A percentile compares a stretch with the other conserved stretches of the same genome.
These are phyloP conservation scores for Aureobasidium sp. DNA, from an alignment of 2,329 filamentous ascomycete genomes.

Conservation along the genomic window DNA sequence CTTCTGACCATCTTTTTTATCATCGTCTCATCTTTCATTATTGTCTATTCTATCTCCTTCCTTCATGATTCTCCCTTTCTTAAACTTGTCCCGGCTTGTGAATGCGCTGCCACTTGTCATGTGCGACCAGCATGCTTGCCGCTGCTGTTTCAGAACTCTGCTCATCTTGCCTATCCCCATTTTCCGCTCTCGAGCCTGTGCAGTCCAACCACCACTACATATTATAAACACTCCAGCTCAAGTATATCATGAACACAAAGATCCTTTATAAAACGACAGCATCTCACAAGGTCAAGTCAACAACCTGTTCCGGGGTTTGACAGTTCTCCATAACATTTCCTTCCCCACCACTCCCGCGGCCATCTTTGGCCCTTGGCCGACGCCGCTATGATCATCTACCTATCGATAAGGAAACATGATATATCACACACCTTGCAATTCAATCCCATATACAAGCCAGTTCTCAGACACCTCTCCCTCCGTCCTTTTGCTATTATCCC, in stretches of 20 bases:
- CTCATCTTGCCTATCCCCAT: neutral
- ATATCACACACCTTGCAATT: neutral
- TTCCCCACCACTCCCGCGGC: neutral
- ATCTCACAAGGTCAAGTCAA: too few species aligned
- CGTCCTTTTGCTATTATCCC: too few species aligned
- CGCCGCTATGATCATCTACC: neutral
- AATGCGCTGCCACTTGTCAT: neutral
- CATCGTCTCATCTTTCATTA: neutral
- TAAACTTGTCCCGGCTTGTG: too few species aligned
- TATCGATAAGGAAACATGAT: neutral
- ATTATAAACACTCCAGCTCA: too few species aligned
- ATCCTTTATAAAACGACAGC: too few species aligned
- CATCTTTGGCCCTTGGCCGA: neutral
- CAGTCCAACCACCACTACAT: neutral
- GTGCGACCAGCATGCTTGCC: neutral
- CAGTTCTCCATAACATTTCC: neutral
- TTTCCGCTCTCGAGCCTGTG: neutral
- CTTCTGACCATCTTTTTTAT: too few species aligned
- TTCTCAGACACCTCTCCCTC: too few species aligned
- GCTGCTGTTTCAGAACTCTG: conserved; percentile 5
- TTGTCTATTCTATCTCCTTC: neutral
- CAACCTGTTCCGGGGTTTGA: neutral
- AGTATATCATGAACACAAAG: too few species aligned
- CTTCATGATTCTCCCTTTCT: neutral
- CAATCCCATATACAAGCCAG: too few species aligned